A percentile compares a stretch with the other conserved stretches of the same genome.
Evolutionary conservation across 768 basidiomycete species (phyloP).

Genomic region (Macrolepiota dolichaula): DNA sequence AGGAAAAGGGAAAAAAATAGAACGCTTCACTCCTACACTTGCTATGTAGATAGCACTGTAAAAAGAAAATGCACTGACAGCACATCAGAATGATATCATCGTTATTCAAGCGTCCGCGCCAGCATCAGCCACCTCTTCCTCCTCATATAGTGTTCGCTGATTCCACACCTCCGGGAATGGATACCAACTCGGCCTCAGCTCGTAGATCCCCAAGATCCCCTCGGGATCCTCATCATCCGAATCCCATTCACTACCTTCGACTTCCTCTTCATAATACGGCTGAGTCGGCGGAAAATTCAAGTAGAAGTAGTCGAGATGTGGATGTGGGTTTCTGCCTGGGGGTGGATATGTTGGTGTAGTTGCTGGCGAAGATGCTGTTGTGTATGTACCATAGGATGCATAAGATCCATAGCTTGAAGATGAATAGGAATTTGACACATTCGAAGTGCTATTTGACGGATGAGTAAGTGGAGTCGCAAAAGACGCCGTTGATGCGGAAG

Average conservation of each 20-base stretch:
- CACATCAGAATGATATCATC: neutral
- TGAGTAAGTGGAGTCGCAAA: neutral
- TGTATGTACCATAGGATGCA: neutral
- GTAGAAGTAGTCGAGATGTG: neutral
- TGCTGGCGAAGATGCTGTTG: neutral
- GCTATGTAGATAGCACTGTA: neutral
- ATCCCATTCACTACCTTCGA: conserved; percentile 3
- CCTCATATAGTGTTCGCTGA: conserved; percentile 7
- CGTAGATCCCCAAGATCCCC: conserved; percentile 21
- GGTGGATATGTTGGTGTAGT: neutral
- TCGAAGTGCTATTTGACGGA: neutral
- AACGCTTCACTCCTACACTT: neutral
- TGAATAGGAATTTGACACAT: neutral
- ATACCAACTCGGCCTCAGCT: conserved; percentile 34
- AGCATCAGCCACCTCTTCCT: neutral
- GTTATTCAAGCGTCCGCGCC: neutral
- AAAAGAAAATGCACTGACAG: neutral
- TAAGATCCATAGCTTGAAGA: neutral
- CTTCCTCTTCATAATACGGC: neutral
- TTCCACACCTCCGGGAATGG: conserved; percentile 40
- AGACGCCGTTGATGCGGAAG: neutral
- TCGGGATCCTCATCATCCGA: conserved; percentile 12
- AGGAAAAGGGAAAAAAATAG: neutral
- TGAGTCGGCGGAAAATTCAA: neutral
- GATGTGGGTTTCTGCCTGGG: neutral